Percentiles rank a stretch among this genome's conserved stretches.
phyloP scores from a whole-genome alignment of 495 filamentous ascomycete genomes.

The Halenospora varia region DNA sequence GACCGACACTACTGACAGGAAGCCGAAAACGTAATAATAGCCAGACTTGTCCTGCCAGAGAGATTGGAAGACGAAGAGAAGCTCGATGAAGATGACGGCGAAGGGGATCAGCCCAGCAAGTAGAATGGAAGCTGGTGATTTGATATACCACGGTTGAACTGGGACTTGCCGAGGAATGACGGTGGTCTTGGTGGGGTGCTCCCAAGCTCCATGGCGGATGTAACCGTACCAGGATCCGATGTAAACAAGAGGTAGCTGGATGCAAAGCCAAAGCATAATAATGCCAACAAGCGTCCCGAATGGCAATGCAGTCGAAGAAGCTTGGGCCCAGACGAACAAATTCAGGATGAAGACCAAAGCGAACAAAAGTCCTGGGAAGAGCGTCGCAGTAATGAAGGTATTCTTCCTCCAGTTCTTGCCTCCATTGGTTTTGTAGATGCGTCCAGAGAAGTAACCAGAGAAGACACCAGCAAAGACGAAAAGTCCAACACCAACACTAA shows the following conservation, averaged over 20 bases:
- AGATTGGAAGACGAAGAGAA: constrained; percentile 88
- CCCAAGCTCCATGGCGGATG: constrained; percentile 63
- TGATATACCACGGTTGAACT: constrained; percentile 74
- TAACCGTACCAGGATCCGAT: constrained; percentile 79
- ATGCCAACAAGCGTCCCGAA: constrained; percentile 80
- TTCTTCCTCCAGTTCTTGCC: constrained; percentile 78
- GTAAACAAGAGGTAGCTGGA: constrained; percentile 88
- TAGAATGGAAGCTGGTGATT: constrained; percentile 55
- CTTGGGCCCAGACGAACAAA: constrained; percentile 91
- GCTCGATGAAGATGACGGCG: constrained; percentile 89
- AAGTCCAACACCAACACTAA: constrained; percentile 80
- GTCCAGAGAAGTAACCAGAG: constrained; percentile 87
- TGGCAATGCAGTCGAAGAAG: constrained; percentile 85
- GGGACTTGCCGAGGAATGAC: constrained; percentile 73
- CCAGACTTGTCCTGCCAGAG: constrained; percentile 91
- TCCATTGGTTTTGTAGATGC: constrained; percentile 84
- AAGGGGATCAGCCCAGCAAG: constrained; percentile 85
- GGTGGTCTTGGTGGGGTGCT: constrained; percentile 83
- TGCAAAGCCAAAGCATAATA: constrained; percentile 78
- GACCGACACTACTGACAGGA: constrained; percentile 69
- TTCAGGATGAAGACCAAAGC: constrained; percentile 79
- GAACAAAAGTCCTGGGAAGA: constrained; percentile 84
- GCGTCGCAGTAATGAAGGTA: constrained; percentile 73
- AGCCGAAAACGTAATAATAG: constrained; percentile 95
- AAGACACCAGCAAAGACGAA: constrained; percentile 87